Evolutionary conservation across 352 stramenopile genomes (phyloP), one percentile per base, ranked within the genome.

Genomic region (Poterioochromonas sp.): DNA sequence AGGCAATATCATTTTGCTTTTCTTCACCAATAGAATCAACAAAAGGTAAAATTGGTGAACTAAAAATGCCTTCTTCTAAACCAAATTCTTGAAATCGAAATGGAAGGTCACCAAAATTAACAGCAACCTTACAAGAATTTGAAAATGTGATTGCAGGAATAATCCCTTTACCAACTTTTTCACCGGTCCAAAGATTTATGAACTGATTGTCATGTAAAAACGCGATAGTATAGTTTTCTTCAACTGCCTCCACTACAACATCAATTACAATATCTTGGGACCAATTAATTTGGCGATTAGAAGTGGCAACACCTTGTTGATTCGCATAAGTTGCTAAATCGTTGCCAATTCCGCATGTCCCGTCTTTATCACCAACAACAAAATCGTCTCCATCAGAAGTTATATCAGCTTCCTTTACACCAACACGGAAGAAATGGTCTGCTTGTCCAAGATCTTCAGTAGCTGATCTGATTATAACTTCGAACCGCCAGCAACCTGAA

Each of bases 401-500:
- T 26, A 26, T 58, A 15, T 26, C 26, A 26, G 15, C 47, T 26
- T 58, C 47, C 47, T 15, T 26, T 15, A 58, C 47, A n/a, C n/a
- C n/a, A n/a, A n/a, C n/a, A n/a, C n/a, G n/a, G 47, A 58, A 58
- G 47, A 15, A 15, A 58, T 26, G 15, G 15, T 15, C 47, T 26
- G 47, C 58, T 40, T 8, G 2, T 29, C 18, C 62, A 29, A 29
- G 5, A 12, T 71, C 62, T 20, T 44, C 18, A 22, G 2, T 3
- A 5, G 12, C 15, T 29, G 62, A 11, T 29, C 8, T 12, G 2
- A 71, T 47, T 8, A 29, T 40, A 41, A 71, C 62, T 71, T 71
- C 62, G 41, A 71, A 71, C 2, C 32, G 26, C 62, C 62, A 65
- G 54, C 26, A 65, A 32, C 54, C 54, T 39, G n/a, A 35, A 32